Evolutionary conservation across 2,329 filamentous ascomycete species (phyloP).

Genomic region (Beauveria medogensis): DNA sequence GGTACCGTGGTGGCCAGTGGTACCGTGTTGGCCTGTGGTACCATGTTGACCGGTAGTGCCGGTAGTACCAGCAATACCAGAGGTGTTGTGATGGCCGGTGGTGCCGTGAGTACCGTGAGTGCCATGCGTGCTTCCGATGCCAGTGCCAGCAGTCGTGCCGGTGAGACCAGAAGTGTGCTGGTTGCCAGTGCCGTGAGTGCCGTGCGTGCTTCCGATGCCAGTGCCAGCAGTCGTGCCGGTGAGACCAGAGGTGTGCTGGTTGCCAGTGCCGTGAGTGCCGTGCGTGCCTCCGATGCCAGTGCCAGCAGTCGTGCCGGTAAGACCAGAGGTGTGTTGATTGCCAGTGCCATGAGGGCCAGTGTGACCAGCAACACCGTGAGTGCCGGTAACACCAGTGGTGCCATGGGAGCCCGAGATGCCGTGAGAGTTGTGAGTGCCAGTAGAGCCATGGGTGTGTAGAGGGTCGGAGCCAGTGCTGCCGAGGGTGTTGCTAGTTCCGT

Average conservation of each 20-base stretch:
- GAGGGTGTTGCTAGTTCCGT: conserved; percentile 19
- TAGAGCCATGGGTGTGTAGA: conserved; percentile 11
- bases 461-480: conserved; percentile 26
- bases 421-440: not conserved
- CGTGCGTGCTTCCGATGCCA: not conserved
- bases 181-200: conserved; percentile 15
- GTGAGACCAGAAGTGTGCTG: conserved; percentile 16
- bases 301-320: conserved; percentile 14
- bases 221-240: conserved; percentile 24
- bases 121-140: not conserved
- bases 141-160: conserved; percentile 22
- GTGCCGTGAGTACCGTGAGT: conserved; percentile 14
- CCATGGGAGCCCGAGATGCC: conserved; percentile 25
- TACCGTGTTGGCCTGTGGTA: conserved; percentile 18
- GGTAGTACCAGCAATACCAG: not conserved
- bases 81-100: conserved; percentile 20
- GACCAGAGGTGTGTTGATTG: conserved; percentile 12
- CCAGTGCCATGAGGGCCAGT: conserved; percentile 15
- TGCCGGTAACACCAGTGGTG: not conserved
- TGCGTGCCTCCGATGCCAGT: conserved; percentile 11
- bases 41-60: conserved; percentile 6
- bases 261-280: conserved; percentile 14
- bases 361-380: not conserved
- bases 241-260: conserved; percentile 14
- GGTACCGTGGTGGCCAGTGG: conserved; percentile 22